Evolutionary conservation across 352 stramenopile species (phyloP).

Genomic region (Stephanocyclus meneghinianus): DNA sequence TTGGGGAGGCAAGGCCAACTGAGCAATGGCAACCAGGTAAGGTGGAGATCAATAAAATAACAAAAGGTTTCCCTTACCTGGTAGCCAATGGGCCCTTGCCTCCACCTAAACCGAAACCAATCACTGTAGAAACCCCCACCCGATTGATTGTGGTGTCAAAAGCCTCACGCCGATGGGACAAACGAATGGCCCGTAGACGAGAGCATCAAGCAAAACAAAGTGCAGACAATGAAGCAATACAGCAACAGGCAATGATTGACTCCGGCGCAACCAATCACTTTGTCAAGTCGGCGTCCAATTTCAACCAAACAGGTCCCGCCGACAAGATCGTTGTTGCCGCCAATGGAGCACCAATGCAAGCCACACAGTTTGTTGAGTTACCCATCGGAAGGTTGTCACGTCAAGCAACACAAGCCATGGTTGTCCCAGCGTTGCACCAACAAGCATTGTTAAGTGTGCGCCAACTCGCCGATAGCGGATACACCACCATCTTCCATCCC

Average conservation of each 20-base stretch:
- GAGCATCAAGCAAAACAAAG: background rate
- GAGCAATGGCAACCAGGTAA: no score
- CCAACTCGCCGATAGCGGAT: background rate
- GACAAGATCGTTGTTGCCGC: background rate
- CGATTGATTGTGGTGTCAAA: background rate
- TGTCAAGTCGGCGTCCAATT: no score
- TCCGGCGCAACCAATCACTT: no score
- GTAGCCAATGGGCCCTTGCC: no score
- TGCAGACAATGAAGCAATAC: background rate
- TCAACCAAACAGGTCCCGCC: no score
- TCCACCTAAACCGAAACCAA: no score
- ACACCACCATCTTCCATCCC: background rate
- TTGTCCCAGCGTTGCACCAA: conserved; percentile 25
- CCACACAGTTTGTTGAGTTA: background rate
- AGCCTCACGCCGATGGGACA: background rate
- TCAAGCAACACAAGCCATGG: conserved; percentile 2
- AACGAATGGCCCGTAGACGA: background rate
- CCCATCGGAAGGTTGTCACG: conserved; percentile 4
- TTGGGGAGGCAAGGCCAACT: no score
- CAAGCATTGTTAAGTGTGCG: background rate
- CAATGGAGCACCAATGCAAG: background rate
- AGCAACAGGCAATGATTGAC: no score
- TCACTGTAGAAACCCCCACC: no score
- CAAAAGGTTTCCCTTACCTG: no score
- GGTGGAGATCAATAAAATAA: no score